A percentile compares a stretch with the other conserved stretches of the same genome.
Conservation (phyloP, 805 yeast genomes). For the Pichia rugopelliculosa region DNA sequence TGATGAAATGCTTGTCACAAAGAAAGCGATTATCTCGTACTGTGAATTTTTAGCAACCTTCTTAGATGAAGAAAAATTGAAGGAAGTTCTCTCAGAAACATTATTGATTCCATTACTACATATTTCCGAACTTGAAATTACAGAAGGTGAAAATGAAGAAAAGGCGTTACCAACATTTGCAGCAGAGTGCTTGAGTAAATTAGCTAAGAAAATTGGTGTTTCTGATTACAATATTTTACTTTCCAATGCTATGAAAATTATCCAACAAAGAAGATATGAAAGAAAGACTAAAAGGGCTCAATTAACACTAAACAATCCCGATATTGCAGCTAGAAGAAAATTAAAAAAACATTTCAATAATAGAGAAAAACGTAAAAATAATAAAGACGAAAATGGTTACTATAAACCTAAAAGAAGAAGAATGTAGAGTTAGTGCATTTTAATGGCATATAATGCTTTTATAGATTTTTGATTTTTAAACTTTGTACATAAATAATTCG, state of each 20-base stretch:
- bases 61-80: constrained; percentile 35
- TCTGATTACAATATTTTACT: constrained; percentile 57
- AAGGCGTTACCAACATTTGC: constrained; percentile 42
- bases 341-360: constrained; percentile 66
- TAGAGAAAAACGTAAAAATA: constrained; percentile 69
- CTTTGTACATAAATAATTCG: neutral
- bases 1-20: constrained; percentile 49
- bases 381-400: constrained; percentile 69
- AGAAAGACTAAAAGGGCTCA: constrained; percentile 71
- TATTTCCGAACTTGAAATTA: constrained; percentile 29
- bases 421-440: constrained; percentile 3
- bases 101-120: constrained; percentile 25
- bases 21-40: constrained; percentile 62
- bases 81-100: constrained; percentile 30
- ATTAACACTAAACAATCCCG: constrained; percentile 72
- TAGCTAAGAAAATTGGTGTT: constrained; percentile 65
- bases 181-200: constrained; percentile 57
- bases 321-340: constrained; percentile 69
- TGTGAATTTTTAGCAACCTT: constrained; percentile 55
- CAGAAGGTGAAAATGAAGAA: constrained; percentile 35
- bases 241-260: constrained; percentile 53
- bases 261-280: constrained; percentile 60
- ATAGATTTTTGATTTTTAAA: neutral
- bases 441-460: neutral
- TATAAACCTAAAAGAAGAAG: constrained; percentile 58